These are phyloP conservation scores for Coemansia sp. DNA, from an alignment of 192 early-diverging fungal species.

Conservation along the genomic window DNA sequence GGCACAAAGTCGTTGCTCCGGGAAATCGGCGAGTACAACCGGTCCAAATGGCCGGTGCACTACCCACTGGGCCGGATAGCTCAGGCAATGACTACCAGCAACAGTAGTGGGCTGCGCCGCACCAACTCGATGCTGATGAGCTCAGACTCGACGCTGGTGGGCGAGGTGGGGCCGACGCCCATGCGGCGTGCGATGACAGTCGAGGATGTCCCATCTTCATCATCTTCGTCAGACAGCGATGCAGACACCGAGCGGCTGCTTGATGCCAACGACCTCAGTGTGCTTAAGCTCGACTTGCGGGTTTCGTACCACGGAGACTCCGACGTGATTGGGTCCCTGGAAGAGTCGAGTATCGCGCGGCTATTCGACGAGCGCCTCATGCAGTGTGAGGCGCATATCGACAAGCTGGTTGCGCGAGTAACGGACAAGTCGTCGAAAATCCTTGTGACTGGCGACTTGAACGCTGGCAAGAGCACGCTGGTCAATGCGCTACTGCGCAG, in stretches of 20 bases:
- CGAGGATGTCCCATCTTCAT: slow-evolving; percentile 12
- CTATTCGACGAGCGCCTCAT: slow-evolving; percentile 67
- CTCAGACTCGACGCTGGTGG: slow-evolving; percentile 20
- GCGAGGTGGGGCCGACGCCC: slow-evolving; percentile 1
- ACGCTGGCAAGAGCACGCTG: slow-evolving; percentile 96
- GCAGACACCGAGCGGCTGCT: slow-evolving; percentile 9
- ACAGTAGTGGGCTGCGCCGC: slow-evolving; percentile 21
- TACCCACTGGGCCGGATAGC: slow-evolving; percentile 58
- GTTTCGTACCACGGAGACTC: slow-evolving; percentile 62
- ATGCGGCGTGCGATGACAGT: slow-evolving; percentile 36
- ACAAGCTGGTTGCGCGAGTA: slow-evolving; percentile 81
- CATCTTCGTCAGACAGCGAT: not conserved
- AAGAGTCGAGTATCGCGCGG: slow-evolving; percentile 67
- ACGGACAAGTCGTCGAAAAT: slow-evolving; percentile 91
- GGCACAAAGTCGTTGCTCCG: slow-evolving; percentile 63
- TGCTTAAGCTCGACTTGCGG: slow-evolving; percentile 70
- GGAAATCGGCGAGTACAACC: slow-evolving; percentile 69
- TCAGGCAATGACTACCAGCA: not conserved
- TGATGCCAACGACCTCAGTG: slow-evolving; percentile 43
- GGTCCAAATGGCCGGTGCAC: slow-evolving; percentile 62
- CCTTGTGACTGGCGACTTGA: slow-evolving; percentile 95
- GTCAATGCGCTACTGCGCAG: slow-evolving; percentile 92
- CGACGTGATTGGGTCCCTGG: slow-evolving; percentile 62
- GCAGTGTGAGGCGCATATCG: slow-evolving; percentile 72
- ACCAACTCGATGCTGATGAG: slow-evolving; percentile 30